Evolutionary conservation across 2,329 filamentous ascomycete species (phyloP).

Genomic region (Aspergillus terreus): DNA sequence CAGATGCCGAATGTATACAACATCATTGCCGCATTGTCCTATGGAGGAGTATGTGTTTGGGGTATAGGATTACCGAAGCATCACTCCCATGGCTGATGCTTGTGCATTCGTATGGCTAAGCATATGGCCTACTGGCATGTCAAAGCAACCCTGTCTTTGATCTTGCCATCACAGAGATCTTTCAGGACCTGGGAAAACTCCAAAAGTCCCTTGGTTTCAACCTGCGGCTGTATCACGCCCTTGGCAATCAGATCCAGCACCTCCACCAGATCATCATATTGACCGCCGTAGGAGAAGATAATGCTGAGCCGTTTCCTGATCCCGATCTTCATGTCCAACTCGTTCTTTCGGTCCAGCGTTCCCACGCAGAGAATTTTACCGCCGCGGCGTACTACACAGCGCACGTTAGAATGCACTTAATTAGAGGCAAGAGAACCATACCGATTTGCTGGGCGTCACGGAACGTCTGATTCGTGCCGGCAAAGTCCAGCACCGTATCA

Average conservation of each 20-base stretch:
- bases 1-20: neutral
- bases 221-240: slow-evolving; percentile 32
- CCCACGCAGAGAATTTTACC: slow-evolving; percentile 38
- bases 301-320: slow-evolving; percentile 41
- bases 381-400: slow-evolving; percentile 28
- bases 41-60: too few relatives aligned
- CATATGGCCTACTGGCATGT: neutral
- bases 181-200: slow-evolving; percentile 33
- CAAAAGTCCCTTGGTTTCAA: slow-evolving; percentile 28
- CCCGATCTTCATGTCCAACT: slow-evolving; percentile 43
- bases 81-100: neutral
- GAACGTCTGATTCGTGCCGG: slow-evolving; percentile 36
- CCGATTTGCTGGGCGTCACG: slow-evolving; percentile 26
- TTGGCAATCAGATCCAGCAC: slow-evolving; percentile 29
- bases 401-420: too few relatives aligned
- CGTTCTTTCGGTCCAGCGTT: slow-evolving; percentile 38
- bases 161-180: slow-evolving; percentile 33
- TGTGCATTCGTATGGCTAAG: neutral
- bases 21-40: too few relatives aligned
- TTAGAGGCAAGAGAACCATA: neutral
- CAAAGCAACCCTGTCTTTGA: slow-evolving; percentile 23
- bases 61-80: neutral
- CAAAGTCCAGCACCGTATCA: slow-evolving; percentile 33
- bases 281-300: slow-evolving; percentile 45
- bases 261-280: slow-evolving; percentile 32